phyloP scores from a whole-genome alignment of 2,329 filamentous ascomycete species.

The Arthrocladium fulminans region DNA sequence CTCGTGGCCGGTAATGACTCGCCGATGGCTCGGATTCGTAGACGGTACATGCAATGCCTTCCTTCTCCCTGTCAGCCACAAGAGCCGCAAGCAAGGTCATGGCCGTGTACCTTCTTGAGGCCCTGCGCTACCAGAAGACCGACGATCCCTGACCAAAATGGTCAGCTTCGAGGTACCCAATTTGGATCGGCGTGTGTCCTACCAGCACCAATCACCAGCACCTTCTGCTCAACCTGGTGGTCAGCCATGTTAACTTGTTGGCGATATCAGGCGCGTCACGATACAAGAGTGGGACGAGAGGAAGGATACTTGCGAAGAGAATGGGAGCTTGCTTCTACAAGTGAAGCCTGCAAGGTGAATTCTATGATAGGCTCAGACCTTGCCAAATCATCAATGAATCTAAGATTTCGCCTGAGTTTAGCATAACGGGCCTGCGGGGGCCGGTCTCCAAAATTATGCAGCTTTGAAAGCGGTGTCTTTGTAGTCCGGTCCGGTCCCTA shows the following conservation, averaged over 20 bases:
- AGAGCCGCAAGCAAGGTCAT: not conserved
- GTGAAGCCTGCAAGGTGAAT: not conserved
- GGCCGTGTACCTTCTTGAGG: constrained; percentile 15
- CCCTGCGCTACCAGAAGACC: constrained; percentile 19
- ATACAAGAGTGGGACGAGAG: not conserved
- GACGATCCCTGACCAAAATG: constrained; percentile 14
- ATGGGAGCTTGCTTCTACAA: not conserved
- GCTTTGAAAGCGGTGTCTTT: not conserved
- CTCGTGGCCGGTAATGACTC: constrained; percentile 21
- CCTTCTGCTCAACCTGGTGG: constrained; percentile 6
- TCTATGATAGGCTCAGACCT: not conserved
- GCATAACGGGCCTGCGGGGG: not conserved
- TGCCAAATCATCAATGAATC: not conserved
- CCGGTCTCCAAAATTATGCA: not conserved
- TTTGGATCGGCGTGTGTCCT: not conserved
- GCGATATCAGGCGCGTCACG: not conserved
- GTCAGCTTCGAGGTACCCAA: not conserved
- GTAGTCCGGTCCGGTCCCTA: no score
- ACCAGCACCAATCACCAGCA: constrained; percentile 16
- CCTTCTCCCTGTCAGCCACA: constrained; percentile 12
- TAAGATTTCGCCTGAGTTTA: not conserved
- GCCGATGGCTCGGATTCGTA: constrained; percentile 22
- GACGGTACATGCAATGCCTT: constrained; percentile 23
- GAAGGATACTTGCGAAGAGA: not conserved
- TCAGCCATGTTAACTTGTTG: not conserved